phyloP scores from a whole-genome alignment of 2,329 filamentous ascomycete genomes.

The Colletotrichum musicola region DNA sequence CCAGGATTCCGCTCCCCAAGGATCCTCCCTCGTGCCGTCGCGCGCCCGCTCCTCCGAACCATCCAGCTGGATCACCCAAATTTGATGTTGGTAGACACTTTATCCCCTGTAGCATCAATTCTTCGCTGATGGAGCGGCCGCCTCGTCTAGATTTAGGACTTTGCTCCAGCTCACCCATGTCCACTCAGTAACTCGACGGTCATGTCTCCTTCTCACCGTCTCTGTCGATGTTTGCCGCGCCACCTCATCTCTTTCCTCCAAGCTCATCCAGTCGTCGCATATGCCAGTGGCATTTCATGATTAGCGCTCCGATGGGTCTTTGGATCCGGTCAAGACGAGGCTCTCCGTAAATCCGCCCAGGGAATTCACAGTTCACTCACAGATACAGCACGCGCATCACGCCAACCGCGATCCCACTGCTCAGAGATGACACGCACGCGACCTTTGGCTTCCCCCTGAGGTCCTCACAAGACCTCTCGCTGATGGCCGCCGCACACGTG shows the following conservation, averaged over 20 bases:
- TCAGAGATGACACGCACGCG: neutral
- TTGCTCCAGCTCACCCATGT: neutral
- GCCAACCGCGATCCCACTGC: neutral
- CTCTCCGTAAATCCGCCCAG: neutral
- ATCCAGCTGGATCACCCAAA: slow-evolving; percentile 19
- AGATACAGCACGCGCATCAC: neutral
- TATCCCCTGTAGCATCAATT: neutral
- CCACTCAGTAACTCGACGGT: too few species aligned
- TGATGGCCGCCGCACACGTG: neutral
- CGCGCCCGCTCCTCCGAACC: slow-evolving; percentile 30
- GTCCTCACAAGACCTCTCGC: neutral
- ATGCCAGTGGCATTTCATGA: neutral
- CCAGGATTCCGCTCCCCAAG: slow-evolving; percentile 12
- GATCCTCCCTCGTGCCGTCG: slow-evolving; percentile 8
- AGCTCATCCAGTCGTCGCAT: neutral
- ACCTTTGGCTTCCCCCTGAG: neutral
- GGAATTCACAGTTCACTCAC: neutral
- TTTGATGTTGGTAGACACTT: neutral
- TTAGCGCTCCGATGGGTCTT: neutral
- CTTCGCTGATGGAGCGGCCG: neutral
- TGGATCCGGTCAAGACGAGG: neutral
- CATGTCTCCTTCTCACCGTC: too few species aligned
- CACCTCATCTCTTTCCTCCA: neutral
- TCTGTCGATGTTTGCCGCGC: too few species aligned
- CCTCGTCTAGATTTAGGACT: neutral